Base-by-base conservation (phyloP, 345 rosid genomes). In the Pistacia atlantica region DNA sequence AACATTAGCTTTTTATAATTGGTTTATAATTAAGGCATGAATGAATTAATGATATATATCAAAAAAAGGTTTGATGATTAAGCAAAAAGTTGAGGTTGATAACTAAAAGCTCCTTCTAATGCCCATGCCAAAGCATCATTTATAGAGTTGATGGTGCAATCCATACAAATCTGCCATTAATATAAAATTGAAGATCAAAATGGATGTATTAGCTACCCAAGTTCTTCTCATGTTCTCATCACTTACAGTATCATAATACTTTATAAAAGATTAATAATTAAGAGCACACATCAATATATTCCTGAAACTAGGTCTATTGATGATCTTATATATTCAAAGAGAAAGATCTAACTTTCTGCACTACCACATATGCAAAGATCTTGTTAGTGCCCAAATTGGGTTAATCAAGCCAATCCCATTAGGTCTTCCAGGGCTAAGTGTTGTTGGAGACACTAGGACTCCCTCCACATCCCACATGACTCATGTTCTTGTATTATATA, bases 401-500 rank as follows among this genome's bases (percentile, higher is more conserved):
- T 59, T 54, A 67, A 56, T 38, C 33, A 57, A 49, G 31, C 33
- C 59, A 68, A 69, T 45, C 59, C 65, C 74, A 79, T 73, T 70
- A 76, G 71, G 70, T 65, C 37, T 58, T 73, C 25, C 65, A 63
- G 75, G 25, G 49, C 63, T 22, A 1, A 59, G 57, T 51, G 14
- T 62, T 25, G 13, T 48, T 37, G 67, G 38, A 16, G 65, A 67
- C 75, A 75, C 71, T 51, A 28, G 59, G 73, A 72, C 13, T 66
- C 31, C 3, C 45, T 64, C 68, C 71, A 55, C 51, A 68, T 35
- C 62, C 67, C 78, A 60, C 73, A 73, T 77, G 80, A 51, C 51
- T 69, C 80, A 64, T 71, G 82, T 18, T 78, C 63, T 71, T 48
- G 37, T 37, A 73, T 82, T 42, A 62, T 68, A 74, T 67, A 65